Evolutionary conservation across 257 asterid genomes (phyloP).

Genomic region (Fraxinus americana): DNA sequence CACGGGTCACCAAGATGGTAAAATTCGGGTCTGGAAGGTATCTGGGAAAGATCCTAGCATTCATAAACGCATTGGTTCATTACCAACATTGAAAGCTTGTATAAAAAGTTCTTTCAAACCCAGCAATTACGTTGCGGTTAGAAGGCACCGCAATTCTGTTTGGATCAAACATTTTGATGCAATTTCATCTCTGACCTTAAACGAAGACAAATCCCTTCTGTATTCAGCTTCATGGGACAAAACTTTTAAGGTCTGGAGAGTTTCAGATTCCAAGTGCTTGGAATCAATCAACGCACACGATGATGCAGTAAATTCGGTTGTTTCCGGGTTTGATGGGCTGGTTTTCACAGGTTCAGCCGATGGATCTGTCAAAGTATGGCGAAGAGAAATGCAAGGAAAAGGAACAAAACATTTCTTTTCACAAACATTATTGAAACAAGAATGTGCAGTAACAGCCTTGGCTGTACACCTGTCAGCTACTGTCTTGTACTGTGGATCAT

Average conservation of each 20-base stretch:
- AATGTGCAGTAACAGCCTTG: constrained; percentile 80
- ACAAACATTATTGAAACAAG: constrained; percentile 78
- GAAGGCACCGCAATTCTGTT: constrained; percentile 49
- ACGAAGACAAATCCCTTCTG: constrained; percentile 63
- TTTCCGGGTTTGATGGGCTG: constrained; percentile 76
- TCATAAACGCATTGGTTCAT: constrained; percentile 72
- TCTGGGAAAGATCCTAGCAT: constrained; percentile 62
- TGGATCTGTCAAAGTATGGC: constrained; percentile 83
- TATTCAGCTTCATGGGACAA: constrained; percentile 94
- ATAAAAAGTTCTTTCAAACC: constrained; percentile 80
- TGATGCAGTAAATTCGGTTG: constrained; percentile 83
- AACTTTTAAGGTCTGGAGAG: constrained; percentile 79
- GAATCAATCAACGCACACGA: constrained; percentile 87
- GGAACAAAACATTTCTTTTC: constrained; percentile 79
- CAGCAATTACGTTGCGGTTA: constrained; percentile 54
- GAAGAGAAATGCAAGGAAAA: constrained; percentile 77
- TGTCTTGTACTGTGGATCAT: constrained; percentile 71
- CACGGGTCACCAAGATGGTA: constrained; percentile 94
- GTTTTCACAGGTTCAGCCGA: constrained; percentile 90
- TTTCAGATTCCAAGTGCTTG: constrained; percentile 64
- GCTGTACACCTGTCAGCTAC: constrained; percentile 50
- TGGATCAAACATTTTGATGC: constrained; percentile 90
- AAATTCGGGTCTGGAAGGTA: constrained; percentile 81
- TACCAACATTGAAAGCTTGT: constrained; percentile 72
- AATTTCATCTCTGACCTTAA: constrained; percentile 70